Percentiles rank a stretch among this genome's conserved stretches.
Conservation (phyloP, 345 rosid genomes). For the Moricandia arvensis region DNA sequence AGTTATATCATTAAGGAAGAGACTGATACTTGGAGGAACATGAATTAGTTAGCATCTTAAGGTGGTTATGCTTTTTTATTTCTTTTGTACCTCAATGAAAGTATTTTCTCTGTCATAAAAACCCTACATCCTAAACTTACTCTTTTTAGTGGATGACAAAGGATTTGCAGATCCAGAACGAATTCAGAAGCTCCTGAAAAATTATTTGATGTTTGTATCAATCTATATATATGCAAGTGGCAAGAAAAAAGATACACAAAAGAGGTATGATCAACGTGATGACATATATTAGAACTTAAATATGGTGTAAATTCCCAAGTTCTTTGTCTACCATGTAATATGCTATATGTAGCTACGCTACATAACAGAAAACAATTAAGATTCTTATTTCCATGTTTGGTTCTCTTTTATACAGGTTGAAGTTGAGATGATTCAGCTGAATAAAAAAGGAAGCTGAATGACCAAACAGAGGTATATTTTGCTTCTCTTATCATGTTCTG, state of each 20-base stretch:
- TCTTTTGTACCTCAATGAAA: constrained; percentile 18
- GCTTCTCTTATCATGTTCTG: not conserved
- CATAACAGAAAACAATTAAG: not conserved
- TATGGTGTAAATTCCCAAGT: not conserved
- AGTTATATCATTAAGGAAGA: too few relatives aligned
- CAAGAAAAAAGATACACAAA: constrained; percentile 87
- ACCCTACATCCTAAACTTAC: constrained; percentile 22
- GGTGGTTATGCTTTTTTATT: constrained; percentile 41
- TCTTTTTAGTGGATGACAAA: constrained; percentile 67
- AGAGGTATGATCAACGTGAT: constrained; percentile 58
- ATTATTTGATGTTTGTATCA: constrained; percentile 90
- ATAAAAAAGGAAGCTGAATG: constrained; percentile 54
- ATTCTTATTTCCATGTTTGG: not conserved
- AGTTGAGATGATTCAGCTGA: constrained; percentile 92
- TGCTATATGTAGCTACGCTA: not conserved
- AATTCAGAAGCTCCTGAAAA: constrained; percentile 86
- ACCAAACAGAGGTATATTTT: constrained; percentile 53
- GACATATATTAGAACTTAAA: not conserved
- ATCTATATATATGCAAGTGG: constrained; percentile 87
- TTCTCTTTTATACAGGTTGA: constrained; percentile 56
- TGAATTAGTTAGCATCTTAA: constrained; percentile 40
- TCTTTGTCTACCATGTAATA: not conserved
- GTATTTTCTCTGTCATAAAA: constrained; percentile 36
- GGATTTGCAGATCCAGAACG: constrained; percentile 85
- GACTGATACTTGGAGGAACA: too few relatives aligned